These are phyloP conservation scores for Astrothelium macrocarpum DNA, from an alignment of 495 filamentous ascomycete species.

Conservation along the genomic window DNA sequence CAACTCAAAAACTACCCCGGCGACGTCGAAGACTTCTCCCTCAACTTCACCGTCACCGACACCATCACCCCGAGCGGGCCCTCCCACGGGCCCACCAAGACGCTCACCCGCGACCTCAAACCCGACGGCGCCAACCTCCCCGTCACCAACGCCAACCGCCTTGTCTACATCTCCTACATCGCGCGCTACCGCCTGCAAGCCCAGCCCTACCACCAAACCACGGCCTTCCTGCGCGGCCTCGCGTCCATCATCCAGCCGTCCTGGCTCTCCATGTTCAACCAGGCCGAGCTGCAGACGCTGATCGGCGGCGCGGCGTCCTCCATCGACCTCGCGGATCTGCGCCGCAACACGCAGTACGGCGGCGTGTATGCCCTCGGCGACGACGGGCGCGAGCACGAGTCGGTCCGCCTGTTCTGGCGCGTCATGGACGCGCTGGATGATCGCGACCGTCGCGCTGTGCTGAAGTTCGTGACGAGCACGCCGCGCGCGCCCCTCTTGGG, in stretches of 20 bases:
- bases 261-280: conserved; percentile 99
- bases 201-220: conserved; percentile 69
- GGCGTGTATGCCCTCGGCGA: conserved; percentile 82
- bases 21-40: conserved; percentile 66
- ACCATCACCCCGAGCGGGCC: conserved; percentile 52
- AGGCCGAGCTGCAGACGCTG: conserved; percentile 82
- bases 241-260: conserved; percentile 78
- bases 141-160: conserved; percentile 85
- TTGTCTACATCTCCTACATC: conserved; percentile 89
- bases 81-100: conserved; percentile 35
- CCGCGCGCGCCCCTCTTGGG: conserved; percentile 86
- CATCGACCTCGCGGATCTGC: conserved; percentile 79
- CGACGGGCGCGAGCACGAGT: conserved; percentile 75
- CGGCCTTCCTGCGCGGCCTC: conserved; percentile 77
- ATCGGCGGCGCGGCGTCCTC: conserved; percentile 76
- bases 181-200: conserved; percentile 73
- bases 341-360: conserved; percentile 77
- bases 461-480: conserved; percentile 94
- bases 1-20: conserved; percentile 81
- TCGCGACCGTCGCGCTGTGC: conserved; percentile 67
- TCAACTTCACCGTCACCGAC: conserved; percentile 89
- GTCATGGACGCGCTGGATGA: conserved; percentile 71
- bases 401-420: conserved; percentile 81
- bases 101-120: conserved; percentile 62
- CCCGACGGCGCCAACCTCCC: conserved; percentile 63